A percentile compares a stretch with the other conserved stretches of the same genome.
Evolutionary conservation across 1,139 yeast genomes (phyloP).

Genomic region (Zygosaccharomyces pseudobailii): DNA sequence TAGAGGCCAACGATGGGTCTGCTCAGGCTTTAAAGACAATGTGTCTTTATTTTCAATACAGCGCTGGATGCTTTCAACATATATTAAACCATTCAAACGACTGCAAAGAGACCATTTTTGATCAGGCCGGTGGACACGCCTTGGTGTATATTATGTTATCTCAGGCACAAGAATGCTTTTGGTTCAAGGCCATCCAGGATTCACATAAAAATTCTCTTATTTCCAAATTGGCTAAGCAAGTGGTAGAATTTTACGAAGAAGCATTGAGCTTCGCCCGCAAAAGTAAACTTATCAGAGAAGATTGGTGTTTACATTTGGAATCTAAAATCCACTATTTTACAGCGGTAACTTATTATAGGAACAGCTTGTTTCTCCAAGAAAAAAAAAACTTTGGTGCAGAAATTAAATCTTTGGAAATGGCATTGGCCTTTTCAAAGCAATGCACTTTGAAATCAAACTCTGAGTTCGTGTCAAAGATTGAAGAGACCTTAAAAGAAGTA

Average conservation of each 20-base stretch:
- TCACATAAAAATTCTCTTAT: slow-evolving; percentile 56
- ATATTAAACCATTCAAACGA: slow-evolving; percentile 33
- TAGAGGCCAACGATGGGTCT: slow-evolving; percentile 38
- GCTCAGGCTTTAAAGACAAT: slow-evolving; percentile 54
- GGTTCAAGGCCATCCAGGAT: slow-evolving; percentile 67
- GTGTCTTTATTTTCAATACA: slow-evolving; percentile 58
- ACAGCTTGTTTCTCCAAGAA: slow-evolving; percentile 47
- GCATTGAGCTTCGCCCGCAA: slow-evolving; percentile 45
- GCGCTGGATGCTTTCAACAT: slow-evolving; percentile 63
- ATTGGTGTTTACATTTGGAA: slow-evolving; percentile 65
- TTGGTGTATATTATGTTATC: slow-evolving; percentile 57
- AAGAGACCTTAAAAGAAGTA: slow-evolving; percentile 47
- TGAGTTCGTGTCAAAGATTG: slow-evolving; percentile 43
- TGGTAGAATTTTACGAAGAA: slow-evolving; percentile 50
- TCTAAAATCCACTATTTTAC: slow-evolving; percentile 49
- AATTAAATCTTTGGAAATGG: slow-evolving; percentile 32
- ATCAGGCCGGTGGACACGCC: slow-evolving; percentile 40
- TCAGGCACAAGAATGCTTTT: slow-evolving; percentile 82
- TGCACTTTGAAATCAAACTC: slow-evolving; percentile 42
- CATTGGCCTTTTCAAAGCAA: slow-evolving; percentile 42
- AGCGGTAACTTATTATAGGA: slow-evolving; percentile 66
- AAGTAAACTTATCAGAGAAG: slow-evolving; percentile 51
- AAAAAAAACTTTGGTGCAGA: slow-evolving; percentile 56
- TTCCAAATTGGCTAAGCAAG: slow-evolving; percentile 61
- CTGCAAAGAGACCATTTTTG: slow-evolving; percentile 32